These are phyloP conservation scores for Ulmus americana DNA, from an alignment of 331 rosid species.

Conservation along the genomic window DNA sequence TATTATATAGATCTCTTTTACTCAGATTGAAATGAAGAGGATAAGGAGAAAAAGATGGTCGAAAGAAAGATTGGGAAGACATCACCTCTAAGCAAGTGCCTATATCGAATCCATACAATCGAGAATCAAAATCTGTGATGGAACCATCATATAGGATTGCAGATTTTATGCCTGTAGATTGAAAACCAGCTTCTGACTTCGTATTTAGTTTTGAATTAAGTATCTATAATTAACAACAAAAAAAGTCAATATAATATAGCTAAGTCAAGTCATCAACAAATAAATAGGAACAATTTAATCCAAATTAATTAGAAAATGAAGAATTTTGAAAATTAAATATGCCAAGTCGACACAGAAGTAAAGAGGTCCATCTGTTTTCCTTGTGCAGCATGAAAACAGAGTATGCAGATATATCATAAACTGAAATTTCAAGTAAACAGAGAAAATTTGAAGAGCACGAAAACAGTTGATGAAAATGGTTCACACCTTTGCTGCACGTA, in stretches of 20 bases:
- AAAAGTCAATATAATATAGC: slow-evolving; percentile 15
- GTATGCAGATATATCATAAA: too few relatives aligned
- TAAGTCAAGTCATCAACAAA: slow-evolving; percentile 17
- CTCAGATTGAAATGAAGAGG: too few relatives aligned
- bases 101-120: slow-evolving; percentile 71
- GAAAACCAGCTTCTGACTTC: slow-evolving; percentile 32
- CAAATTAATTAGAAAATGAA: too few relatives aligned
- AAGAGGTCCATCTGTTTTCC: too few relatives aligned
- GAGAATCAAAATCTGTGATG: slow-evolving; percentile 56
- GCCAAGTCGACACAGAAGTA: too few relatives aligned
- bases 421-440: too few relatives aligned
- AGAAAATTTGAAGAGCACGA: too few relatives aligned
- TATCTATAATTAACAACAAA: slow-evolving; percentile 37
- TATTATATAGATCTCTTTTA: too few relatives aligned
- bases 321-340: too few relatives aligned
- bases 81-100: slow-evolving; percentile 97
- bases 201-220: slow-evolving; percentile 62
- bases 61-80: background rate
- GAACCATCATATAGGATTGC: slow-evolving; percentile 81
- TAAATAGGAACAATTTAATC: background rate
- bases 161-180: slow-evolving; percentile 39
- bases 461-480: slow-evolving; percentile 9
- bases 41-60: too few relatives aligned
- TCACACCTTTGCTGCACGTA: slow-evolving; percentile 83
- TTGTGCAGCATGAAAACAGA: too few relatives aligned